Evolutionary conservation across 2,329 filamentous ascomycete genomes (phyloP).

Genomic region (Colletotrichum sp.): DNA sequence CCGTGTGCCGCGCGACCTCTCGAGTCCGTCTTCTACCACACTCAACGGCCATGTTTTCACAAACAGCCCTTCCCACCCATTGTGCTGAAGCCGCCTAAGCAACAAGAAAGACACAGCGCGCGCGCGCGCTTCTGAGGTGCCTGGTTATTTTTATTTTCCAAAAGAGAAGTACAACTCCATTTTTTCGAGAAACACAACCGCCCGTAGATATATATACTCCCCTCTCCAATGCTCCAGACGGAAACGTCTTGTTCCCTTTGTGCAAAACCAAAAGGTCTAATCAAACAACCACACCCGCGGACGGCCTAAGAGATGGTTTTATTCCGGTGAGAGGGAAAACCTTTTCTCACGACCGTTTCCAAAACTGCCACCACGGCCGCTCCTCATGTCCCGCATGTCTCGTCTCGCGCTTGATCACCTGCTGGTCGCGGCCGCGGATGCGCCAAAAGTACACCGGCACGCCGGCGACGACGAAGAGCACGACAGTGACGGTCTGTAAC

Average conservation of each 20-base stretch:
- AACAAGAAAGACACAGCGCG: not conserved
- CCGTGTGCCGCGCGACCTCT: not conserved
- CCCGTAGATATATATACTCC: not conserved
- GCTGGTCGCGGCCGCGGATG: conserved; percentile 68
- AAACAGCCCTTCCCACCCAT: not conserved
- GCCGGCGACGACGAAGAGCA: conserved; percentile 83
- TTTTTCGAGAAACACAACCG: not conserved
- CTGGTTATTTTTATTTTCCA: not conserved
- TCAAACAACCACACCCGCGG: not conserved
- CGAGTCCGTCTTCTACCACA: not conserved
- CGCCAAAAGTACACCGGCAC: conserved; percentile 90
- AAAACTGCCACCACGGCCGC: conserved; percentile 64
- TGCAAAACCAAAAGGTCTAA: not conserved
- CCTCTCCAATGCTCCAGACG: not conserved
- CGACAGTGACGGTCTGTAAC: conserved; percentile 84
- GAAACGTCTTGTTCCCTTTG: not conserved
- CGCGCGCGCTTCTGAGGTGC: not conserved
- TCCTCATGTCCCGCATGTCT: conserved; percentile 24
- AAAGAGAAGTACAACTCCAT: not conserved
- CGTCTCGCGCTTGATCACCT: conserved; percentile 48
- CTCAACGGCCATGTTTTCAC: not conserved
- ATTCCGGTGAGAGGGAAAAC: not conserved
- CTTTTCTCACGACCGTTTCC: conserved; percentile 45
- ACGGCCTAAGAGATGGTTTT: not conserved
- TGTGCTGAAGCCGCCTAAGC: not conserved